Conservation (phyloP, 1,284 basidiomycete genomes). For the Trametes polyzona region DNA sequence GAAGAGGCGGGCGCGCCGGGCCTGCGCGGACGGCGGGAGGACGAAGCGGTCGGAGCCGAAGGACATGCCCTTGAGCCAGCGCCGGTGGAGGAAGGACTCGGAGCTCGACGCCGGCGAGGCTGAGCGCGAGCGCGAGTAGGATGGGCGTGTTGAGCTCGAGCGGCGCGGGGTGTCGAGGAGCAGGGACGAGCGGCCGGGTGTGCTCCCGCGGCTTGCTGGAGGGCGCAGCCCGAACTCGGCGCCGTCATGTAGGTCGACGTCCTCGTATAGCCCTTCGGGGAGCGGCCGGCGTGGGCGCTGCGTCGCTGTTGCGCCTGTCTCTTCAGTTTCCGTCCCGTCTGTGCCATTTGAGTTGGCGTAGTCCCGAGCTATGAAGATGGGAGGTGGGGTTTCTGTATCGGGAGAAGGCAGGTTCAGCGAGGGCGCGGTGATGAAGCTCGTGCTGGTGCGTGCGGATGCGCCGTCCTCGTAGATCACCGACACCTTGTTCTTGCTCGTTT, state of each 20-base stretch:
- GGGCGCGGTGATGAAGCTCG: slow-evolving; percentile 64
- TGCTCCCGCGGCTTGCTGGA: slow-evolving; percentile 10
- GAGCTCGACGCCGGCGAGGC: slow-evolving; percentile 12
- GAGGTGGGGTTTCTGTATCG: slow-evolving; percentile 5
- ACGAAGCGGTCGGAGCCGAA: slow-evolving; percentile 37
- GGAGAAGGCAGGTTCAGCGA: slow-evolving; percentile 36
- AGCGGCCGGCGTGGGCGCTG: slow-evolving; percentile 7
- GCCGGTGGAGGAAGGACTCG: slow-evolving; percentile 31
- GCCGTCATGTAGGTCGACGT: slow-evolving; percentile 21
- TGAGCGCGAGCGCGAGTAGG: slow-evolving; percentile 12
- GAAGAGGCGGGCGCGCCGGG: background rate
- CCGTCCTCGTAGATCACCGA: slow-evolving; percentile 48
- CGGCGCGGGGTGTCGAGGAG: slow-evolving; percentile 4
- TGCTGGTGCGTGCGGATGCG: slow-evolving; percentile 49
- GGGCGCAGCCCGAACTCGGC: background rate
- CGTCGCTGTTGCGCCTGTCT: slow-evolving; percentile 19
- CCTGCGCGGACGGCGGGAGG: slow-evolving; percentile 12
- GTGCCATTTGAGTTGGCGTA: slow-evolving; percentile 14
- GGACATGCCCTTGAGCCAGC: slow-evolving; percentile 37
- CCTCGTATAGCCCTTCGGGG: slow-evolving; percentile 29
- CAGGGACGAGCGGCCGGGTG: slow-evolving; percentile 1
- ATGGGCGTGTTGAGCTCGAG: slow-evolving; percentile 16
- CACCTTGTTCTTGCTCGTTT: slow-evolving; percentile 30
- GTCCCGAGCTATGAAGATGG: slow-evolving; percentile 17
- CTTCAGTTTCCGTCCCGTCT: slow-evolving; percentile 10